Evolutionary conservation across 1,284 basidiomycete species (phyloP).

Genomic region (Malassezia furfur): DNA sequence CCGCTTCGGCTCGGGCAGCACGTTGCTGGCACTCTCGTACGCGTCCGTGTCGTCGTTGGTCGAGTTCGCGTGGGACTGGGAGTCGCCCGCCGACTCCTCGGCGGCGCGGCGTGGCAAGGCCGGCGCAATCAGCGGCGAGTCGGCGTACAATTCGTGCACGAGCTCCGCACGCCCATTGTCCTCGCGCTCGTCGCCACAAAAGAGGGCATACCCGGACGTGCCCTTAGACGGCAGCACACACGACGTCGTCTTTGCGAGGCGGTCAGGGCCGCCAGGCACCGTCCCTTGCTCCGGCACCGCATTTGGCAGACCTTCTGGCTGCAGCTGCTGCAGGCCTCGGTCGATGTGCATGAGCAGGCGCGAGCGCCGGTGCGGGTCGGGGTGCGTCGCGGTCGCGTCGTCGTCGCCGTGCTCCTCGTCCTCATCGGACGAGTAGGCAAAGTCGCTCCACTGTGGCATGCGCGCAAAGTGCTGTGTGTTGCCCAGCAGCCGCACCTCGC

Average conservation of each 20-base stretch:
- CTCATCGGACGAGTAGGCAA: slow-evolving; percentile 33
- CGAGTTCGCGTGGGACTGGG: neutral
- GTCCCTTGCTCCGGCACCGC: neutral
- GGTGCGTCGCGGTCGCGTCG: neutral
- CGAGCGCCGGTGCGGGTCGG: slow-evolving; percentile 14
- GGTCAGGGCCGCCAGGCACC: neutral
- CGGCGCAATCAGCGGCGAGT: neutral
- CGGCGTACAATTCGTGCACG: neutral
- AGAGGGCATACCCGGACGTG: neutral
- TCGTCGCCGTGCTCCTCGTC: slow-evolving; percentile 1
- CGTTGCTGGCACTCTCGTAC: neutral
- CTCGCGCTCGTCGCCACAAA: neutral
- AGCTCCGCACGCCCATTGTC: neutral
- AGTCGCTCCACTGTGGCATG: slow-evolving; percentile 46
- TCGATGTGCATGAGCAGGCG: slow-evolving; percentile 40
- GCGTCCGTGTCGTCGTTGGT: neutral
- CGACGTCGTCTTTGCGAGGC: too few relatives aligned
- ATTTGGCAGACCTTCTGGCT: neutral
- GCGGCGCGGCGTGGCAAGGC: neutral
- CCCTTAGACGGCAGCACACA: neutral
- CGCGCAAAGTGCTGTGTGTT: slow-evolving; percentile 23
- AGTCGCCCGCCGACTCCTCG: neutral
- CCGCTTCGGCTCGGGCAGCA: neutral
- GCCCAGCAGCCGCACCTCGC: slow-evolving; percentile 35
- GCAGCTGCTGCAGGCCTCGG: slow-evolving; percentile 32